A percentile compares a stretch with the other conserved stretches of the same genome.
These are phyloP conservation scores for Xanthoconium separans DNA, from an alignment of 1,284 basidiomycete species.

Conservation along the genomic window DNA sequence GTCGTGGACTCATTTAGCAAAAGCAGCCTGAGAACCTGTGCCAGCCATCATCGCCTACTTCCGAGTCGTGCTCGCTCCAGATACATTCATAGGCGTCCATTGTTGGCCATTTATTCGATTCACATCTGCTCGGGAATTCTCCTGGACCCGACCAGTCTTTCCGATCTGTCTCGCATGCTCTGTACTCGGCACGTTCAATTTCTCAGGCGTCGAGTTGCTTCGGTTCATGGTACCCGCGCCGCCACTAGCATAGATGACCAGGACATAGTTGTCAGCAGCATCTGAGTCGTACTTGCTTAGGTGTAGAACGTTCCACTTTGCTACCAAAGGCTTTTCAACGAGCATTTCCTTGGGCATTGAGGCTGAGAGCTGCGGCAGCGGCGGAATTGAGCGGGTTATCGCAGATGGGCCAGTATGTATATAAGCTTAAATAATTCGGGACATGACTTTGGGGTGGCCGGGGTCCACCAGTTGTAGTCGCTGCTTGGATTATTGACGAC, in stretches of 20 bases:
- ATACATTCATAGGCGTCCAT: too few relatives aligned
- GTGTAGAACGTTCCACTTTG: slow-evolving; percentile 1
- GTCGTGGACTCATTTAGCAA: too few relatives aligned
- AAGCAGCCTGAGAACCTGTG: too few relatives aligned
- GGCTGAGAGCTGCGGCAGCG: background rate
- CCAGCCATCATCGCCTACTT: too few relatives aligned
- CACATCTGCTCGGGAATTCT: too few relatives aligned
- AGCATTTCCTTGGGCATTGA: slow-evolving; percentile 7
- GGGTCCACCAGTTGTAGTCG: slow-evolving; percentile 11
- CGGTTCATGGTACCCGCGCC: slow-evolving; percentile 71
- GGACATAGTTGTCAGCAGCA: slow-evolving; percentile 20
- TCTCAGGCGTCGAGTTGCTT: slow-evolving; percentile 57
- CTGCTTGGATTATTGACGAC: background rate
- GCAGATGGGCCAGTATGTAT: too few relatives aligned
- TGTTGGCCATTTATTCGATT: too few relatives aligned
- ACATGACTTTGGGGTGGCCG: slow-evolving; percentile 9
- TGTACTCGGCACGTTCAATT: slow-evolving; percentile 61
- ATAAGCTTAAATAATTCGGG: background rate
- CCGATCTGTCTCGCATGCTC: too few relatives aligned
- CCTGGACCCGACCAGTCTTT: too few relatives aligned
- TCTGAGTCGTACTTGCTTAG: slow-evolving; percentile 3
- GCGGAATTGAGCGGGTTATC: background rate
- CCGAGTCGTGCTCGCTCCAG: too few relatives aligned
- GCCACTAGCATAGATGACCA: slow-evolving; percentile 77
- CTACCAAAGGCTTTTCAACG: background rate